phyloP scores from a whole-genome alignment of 106 monocot genomes.

The Gastrodia elata region DNA sequence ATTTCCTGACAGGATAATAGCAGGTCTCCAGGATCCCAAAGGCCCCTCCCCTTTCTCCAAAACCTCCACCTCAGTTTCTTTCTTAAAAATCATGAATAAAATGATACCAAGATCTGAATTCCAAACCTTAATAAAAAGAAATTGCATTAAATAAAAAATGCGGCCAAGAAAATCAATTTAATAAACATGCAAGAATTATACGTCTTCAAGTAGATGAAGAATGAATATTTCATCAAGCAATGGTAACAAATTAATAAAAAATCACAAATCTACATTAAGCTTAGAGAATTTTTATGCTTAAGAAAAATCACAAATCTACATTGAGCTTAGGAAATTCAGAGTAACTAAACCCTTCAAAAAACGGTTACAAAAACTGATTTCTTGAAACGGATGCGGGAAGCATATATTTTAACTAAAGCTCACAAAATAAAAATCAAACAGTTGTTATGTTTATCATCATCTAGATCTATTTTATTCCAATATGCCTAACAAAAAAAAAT shows the following conservation, averaged over 20 bases:
- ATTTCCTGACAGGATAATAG: background rate
- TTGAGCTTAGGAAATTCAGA: background rate
- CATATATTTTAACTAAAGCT: background rate
- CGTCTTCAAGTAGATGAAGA: background rate
- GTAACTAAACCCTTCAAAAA: background rate
- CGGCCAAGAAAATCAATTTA: background rate
- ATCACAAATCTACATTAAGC: background rate
- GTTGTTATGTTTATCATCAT: background rate
- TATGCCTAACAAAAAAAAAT: background rate
- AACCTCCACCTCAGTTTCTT: conserved; percentile 8
- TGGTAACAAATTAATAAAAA: background rate
- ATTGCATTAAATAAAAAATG: background rate
- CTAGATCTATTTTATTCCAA: background rate
- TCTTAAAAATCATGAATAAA: background rate
- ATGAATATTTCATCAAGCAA: background rate
- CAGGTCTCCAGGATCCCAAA: conserved; percentile 9
- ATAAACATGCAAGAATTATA: background rate
- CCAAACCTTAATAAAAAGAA: background rate
- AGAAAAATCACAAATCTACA: background rate
- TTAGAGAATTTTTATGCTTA: background rate
- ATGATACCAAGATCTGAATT: background rate
- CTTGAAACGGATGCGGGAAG: background rate
- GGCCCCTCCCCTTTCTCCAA: background rate
- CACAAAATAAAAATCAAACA: background rate
- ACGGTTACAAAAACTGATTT: background rate